These are phyloP conservation scores for Metrosideros polymorpha DNA, from an alignment of 441 rosid species.

Conservation along the genomic window DNA sequence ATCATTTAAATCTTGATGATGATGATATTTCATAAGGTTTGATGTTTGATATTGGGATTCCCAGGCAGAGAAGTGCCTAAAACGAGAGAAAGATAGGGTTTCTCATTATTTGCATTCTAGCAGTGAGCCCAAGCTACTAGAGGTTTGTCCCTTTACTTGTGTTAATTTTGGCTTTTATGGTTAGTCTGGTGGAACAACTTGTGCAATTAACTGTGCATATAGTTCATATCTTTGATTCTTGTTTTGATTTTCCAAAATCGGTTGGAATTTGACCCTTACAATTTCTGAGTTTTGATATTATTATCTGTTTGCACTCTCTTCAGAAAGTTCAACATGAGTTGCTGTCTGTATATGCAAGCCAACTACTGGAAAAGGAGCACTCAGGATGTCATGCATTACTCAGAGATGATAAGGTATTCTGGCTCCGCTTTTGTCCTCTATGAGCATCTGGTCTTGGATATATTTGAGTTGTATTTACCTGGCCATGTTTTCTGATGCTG, in stretches of 20 bases:
- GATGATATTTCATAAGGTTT: not conserved
- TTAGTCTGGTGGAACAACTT: not conserved
- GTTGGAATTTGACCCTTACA: not conserved
- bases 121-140: constrained; percentile 81
- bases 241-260: not conserved
- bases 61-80: constrained; percentile 92
- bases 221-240: not conserved
- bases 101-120: constrained; percentile 74
- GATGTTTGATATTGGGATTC: not conserved
- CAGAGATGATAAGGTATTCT: not conserved
- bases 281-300: not conserved
- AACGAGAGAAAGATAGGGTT: constrained; percentile 88
- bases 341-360: not conserved
- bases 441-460: not conserved
- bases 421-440: not conserved
- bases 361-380: not conserved
- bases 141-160: constrained; percentile 35
- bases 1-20: not conserved
- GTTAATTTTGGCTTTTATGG: not conserved
- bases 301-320: constrained; percentile 2
- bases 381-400: not conserved
- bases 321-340: not conserved
- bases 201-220: not conserved
- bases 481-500: not conserved
- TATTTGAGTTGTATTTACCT: not conserved